A percentile compares a stretch with the other conserved stretches of the same genome.
These are phyloP conservation scores for Sporisorium scitamineum DNA, from an alignment of 1,284 basidiomycete genomes.

Conservation along the genomic window DNA sequence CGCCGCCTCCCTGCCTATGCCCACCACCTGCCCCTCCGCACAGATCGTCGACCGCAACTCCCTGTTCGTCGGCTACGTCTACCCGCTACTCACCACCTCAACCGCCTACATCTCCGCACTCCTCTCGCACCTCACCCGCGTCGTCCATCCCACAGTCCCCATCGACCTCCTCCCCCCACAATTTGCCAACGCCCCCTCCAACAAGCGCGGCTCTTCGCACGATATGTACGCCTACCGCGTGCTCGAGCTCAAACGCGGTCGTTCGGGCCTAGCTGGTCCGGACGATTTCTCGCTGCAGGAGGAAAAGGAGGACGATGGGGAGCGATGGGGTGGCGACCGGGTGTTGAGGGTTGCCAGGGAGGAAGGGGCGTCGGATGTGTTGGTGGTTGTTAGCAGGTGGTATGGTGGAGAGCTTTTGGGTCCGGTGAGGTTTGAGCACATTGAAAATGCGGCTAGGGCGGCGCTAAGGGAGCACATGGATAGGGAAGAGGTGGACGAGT, in stretches of 20 bases:
- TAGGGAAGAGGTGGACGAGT: slow-evolving; percentile 71
- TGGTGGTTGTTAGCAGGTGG: slow-evolving; percentile 71
- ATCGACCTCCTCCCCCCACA: slow-evolving; percentile 52
- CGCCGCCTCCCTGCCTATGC: slow-evolving; percentile 48
- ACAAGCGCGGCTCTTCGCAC: slow-evolving; percentile 56
- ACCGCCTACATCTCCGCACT: slow-evolving; percentile 42
- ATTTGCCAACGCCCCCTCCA: slow-evolving; percentile 52
- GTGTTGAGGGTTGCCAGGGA: slow-evolving; percentile 55
- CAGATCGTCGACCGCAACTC: slow-evolving; percentile 64
- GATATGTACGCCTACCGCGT: slow-evolving; percentile 67
- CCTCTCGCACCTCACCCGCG: slow-evolving; percentile 59
- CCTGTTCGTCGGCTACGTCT: slow-evolving; percentile 67
- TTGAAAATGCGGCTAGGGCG: slow-evolving; percentile 79
- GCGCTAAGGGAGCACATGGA: slow-evolving; percentile 78
- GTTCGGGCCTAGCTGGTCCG: slow-evolving; percentile 58
- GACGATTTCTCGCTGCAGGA: slow-evolving; percentile 64
- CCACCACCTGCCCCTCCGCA: slow-evolving; percentile 50
- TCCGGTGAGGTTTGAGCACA: slow-evolving; percentile 80
- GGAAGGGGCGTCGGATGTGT: slow-evolving; percentile 62
- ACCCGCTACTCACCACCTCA: slow-evolving; percentile 51
- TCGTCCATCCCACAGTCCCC: slow-evolving; percentile 63
- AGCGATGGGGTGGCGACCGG: slow-evolving; percentile 60
- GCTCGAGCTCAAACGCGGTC: slow-evolving; percentile 59
- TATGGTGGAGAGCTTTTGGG: slow-evolving; percentile 82
- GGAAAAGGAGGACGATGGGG: slow-evolving; percentile 66